Evolutionary conservation across 352 stramenopile species (phyloP).

Genomic region (Phytophthora nicotianae): DNA sequence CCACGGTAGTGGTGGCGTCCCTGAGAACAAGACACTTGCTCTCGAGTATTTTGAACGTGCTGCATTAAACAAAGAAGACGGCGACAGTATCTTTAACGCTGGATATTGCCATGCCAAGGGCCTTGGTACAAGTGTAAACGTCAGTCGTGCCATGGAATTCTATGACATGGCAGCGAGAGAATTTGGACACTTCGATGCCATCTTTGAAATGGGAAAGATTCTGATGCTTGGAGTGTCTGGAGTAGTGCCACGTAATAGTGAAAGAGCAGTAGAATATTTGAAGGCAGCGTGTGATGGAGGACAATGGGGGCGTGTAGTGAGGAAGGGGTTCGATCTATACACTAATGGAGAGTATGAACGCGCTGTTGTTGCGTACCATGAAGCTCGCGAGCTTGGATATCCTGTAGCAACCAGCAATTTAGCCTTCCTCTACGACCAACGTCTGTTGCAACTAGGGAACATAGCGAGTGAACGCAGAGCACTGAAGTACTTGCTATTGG

Average conservation of each 20-base stretch:
- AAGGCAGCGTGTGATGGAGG: slow-evolving; percentile 68
- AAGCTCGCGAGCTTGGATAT: slow-evolving; percentile 69
- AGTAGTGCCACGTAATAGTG: slow-evolving; percentile 28
- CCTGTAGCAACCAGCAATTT: slow-evolving; percentile 71
- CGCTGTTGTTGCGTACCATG: slow-evolving; percentile 65
- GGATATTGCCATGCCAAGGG: slow-evolving; percentile 80
- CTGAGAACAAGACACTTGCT: slow-evolving; percentile 78
- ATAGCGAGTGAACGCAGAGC: slow-evolving; percentile 37
- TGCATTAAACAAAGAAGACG: slow-evolving; percentile 76
- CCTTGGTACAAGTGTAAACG: slow-evolving; percentile 60
- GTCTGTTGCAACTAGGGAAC: slow-evolving; percentile 34
- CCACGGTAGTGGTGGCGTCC: slow-evolving; percentile 66
- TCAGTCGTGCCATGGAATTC: slow-evolving; percentile 60
- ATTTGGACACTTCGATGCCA: slow-evolving; percentile 89
- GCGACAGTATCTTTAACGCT: slow-evolving; percentile 92
- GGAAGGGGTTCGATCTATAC: slow-evolving; percentile 72
- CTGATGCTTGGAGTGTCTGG: slow-evolving; percentile 42
- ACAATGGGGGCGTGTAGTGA: slow-evolving; percentile 58
- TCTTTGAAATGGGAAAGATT: slow-evolving; percentile 77
- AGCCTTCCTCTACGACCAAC: slow-evolving; percentile 76
- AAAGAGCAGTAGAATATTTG: slow-evolving; percentile 49
- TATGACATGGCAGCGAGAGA: slow-evolving; percentile 63
- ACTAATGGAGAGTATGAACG: slow-evolving; percentile 45
- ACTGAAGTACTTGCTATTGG: slow-evolving; percentile 44
- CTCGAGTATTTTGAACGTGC: slow-evolving; percentile 85